Percentiles rank a stretch among this genome's conserved stretches.
Conservation (phyloP, 2,329 filamentous ascomycete genomes). For the Tricladium varicosporioides region DNA sequence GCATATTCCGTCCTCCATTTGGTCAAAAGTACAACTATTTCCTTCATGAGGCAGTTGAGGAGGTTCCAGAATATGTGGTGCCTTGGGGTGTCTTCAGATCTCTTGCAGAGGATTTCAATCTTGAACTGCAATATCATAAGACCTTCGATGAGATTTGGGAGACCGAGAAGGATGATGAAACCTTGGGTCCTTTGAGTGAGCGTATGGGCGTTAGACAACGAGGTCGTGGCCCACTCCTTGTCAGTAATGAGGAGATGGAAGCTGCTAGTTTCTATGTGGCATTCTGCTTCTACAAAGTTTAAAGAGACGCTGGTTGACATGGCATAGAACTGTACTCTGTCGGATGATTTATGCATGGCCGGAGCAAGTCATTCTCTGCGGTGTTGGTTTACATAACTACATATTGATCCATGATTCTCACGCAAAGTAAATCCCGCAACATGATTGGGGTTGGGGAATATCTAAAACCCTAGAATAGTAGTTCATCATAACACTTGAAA, state of each 20-base stretch:
- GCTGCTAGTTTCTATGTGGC: constrained; percentile 89
- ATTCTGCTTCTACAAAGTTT: constrained; percentile 97
- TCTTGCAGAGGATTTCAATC: constrained; percentile 91
- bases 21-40: constrained; percentile 99
- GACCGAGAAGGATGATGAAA: constrained; percentile 80
- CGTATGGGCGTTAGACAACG: constrained; percentile 90
- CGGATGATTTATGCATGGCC: no score
- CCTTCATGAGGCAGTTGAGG: constrained; percentile 92
- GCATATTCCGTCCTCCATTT: constrained; percentile 89
- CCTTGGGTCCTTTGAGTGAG: constrained; percentile 81
- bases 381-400: no score
- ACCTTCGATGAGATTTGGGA: constrained; percentile 90
- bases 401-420: no score
- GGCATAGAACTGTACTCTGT: no score
- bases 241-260: constrained; percentile 86
- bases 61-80: constrained; percentile 95
- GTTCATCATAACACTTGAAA: no score
- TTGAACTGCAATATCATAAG: constrained; percentile 92
- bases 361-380: no score
- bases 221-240: constrained; percentile 60
- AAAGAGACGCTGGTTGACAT: constrained; percentile 18
- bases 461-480: no score
- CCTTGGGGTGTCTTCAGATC: constrained; percentile 98
- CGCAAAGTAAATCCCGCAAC: no score
- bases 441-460: no score